Evolutionary conservation across 2,329 filamentous ascomycete genomes (phyloP), one percentile per base, ranked within the genome.

Genomic region (Diaporthe citriasiana): DNA sequence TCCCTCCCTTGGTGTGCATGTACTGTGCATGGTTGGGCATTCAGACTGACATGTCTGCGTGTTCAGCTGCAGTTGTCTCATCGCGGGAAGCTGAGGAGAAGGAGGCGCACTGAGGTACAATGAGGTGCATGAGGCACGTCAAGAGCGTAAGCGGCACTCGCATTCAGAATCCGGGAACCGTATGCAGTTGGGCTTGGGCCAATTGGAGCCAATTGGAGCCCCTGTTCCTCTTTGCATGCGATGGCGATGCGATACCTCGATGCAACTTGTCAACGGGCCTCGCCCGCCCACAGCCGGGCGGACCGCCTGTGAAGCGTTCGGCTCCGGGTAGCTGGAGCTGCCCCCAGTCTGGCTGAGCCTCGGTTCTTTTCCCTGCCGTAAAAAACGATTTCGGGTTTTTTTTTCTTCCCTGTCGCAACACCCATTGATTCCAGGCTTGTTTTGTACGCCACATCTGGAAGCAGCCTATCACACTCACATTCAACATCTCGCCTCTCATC

Each of bases 111-210:
- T 19, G 30, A 50, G 42, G 42, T 35, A 15, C 60, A 63, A n/a
- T 65, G 57, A 66, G 63, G 45, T 19, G 63, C 59, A 47, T 33
- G 59, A 65, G 59, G 59, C 63, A 45, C 15, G 33, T 40, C 13
- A 27, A 13, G 63, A 53, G 63, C 63, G 63, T 68, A 38, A 68
- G 63, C 63, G 63, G 63, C 63, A 47, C 63, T 68, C 63, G 33
- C 45, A 68, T 38, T 30, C 63, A 68, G 47, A 53, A 51, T n/a
- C 63, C 47, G 38, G 30, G 30, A 9, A 68, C 1, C 19, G 30
- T 27, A 13, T n/a, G 45, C 22, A 51, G 63, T 38, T 12, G 22
- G 13, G 4, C 0, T 22, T 22, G 63, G 53, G 33, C 63, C 63
- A 66, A 66, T 66, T 66, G 63, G 42, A 22, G 42, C 30, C 45